Conservation (phyloP, 2,329 filamentous ascomycete genomes). For the Cucurbitaria berberidis region DNA sequence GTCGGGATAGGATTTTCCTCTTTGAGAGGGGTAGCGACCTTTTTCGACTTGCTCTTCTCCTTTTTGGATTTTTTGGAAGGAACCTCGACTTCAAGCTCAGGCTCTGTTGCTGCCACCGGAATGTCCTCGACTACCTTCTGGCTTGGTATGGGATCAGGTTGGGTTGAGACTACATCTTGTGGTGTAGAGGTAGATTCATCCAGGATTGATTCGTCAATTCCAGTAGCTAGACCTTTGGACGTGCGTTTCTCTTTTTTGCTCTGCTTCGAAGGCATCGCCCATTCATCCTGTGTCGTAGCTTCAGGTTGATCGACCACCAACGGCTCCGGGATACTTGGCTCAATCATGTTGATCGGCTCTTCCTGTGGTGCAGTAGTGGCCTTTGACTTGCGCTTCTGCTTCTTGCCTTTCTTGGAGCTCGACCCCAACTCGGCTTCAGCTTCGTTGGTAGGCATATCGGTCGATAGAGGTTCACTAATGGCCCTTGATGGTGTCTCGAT, state of each 20-base stretch:
- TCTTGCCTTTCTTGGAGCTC: conserved; percentile 20
- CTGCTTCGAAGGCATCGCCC: conserved; percentile 14
- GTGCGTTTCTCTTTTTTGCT: conserved; percentile 28
- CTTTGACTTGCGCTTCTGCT: conserved; percentile 27
- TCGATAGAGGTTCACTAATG: background rate
- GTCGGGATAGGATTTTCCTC: conserved; percentile 1
- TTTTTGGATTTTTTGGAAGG: conserved; percentile 23
- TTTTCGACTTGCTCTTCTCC: conserved; percentile 29
- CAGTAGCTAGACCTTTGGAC: conserved; percentile 13
- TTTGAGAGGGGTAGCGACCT: conserved; percentile 1
- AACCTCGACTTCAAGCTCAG: background rate
- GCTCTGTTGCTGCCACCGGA: conserved; percentile 6
- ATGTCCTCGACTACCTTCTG: background rate
- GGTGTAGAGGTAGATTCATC: conserved; percentile 2
- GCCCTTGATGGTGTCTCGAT: background rate
- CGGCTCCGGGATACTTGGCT: background rate
- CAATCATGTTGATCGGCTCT: background rate
- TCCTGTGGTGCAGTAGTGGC: conserved; percentile 3
- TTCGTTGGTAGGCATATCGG: background rate
- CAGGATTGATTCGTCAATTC: background rate
- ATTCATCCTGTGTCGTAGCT: conserved; percentile 8
- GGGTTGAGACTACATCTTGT: background rate
- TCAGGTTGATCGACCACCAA: background rate
- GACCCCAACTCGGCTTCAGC: conserved; percentile 6
- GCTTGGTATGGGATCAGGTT: background rate